A percentile compares a stretch with the other conserved stretches of the same genome.
These are phyloP conservation scores for Cercospora sp. DNA, from an alignment of 2,329 filamentous ascomycete genomes.

Conservation along the genomic window DNA sequence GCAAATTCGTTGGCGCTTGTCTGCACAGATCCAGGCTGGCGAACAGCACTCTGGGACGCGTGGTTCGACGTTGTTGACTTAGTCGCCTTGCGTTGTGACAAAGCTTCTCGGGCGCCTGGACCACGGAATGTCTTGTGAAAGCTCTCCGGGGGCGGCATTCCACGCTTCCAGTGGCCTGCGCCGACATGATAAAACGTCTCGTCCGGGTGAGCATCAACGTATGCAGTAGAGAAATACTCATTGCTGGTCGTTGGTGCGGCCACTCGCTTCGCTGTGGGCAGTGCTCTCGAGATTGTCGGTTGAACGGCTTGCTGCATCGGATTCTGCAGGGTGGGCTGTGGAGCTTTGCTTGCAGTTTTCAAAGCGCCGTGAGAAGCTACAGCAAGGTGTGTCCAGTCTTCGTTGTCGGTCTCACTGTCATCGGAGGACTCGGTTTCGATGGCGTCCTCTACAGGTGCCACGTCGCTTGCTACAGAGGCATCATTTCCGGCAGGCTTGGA, in stretches of 20 bases:
- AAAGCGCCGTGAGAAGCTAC: not conserved
- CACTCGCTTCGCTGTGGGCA: not conserved
- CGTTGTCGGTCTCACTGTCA: constrained; percentile 10
- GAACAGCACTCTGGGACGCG: not conserved
- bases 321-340: not conserved
- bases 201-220: constrained; percentile 20
- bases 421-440: not conserved
- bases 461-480: not conserved
- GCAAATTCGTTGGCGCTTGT: not conserved
- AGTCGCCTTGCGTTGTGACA: not conserved
- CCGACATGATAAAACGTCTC: constrained; percentile 25
- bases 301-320: not conserved
- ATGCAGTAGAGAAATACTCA: constrained; percentile 14
- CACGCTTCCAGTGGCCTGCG: constrained; percentile 15
- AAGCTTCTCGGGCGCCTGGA: not conserved
- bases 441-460: not conserved
- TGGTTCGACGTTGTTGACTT: not conserved
- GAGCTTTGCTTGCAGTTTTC: not conserved
- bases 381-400: constrained; percentile 3
- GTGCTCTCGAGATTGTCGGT: not conserved
- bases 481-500: not conserved
- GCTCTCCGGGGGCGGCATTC: constrained; percentile 12
- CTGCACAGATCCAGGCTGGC: not conserved
- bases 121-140: constrained; percentile 12
- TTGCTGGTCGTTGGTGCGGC: not conserved